Base-by-base conservation (phyloP, 108 stramenopile species). In the Skeletonema grethae region DNA sequence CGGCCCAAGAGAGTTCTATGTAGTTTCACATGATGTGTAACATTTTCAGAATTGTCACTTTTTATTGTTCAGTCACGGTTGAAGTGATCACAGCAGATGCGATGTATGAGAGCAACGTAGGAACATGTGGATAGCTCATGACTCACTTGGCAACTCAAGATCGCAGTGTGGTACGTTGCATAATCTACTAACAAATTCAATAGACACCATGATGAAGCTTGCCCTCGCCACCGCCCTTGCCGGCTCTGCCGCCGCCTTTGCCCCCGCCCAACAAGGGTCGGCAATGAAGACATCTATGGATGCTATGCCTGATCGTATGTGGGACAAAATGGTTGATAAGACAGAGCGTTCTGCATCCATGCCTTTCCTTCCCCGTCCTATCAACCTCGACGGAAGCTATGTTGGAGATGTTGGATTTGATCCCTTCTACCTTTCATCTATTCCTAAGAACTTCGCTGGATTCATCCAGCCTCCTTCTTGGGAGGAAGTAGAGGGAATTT, bases 351-450 rank as follows among this genome's bases (percentile, higher is more conserved):
- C 91, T 39, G 76, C 72, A 22, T 57, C 94, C 16, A 55, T 87
- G 53, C 94, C 94, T 39, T 95, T 80, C 82, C 86, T 95, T 77
- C 94, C 94, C 65, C 91, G 94, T 61, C 85, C 94, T 38, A 79
- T 84, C 69, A 82, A 80, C 82, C 90, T 97, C 30, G 96, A 97
- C 63, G 97, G 97, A 69, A 80, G 87, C 36, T 78, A 87, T 65
- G 85, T 85, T 61, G 97, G 94, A 39, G 97, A 97, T 77, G 91
- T 87, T 35, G 97, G 97, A 31, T 98, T 98, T 66, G 97, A 98
- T 75, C 97, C 97, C 15, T 84, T 98, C 72, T 96, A 95, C 82
- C 86, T 95, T 29, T 90, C 88, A 30, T 90, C 88, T 46, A 95
- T 95, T 69, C 87, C 87, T 35, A 95, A 95, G 91, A 88, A 95